Percentiles rank a stretch among this genome's conserved stretches.
Evolutionary conservation across 2,329 filamentous ascomycete genomes (phyloP).

Genomic region (Diaporthe aspalathi): DNA sequence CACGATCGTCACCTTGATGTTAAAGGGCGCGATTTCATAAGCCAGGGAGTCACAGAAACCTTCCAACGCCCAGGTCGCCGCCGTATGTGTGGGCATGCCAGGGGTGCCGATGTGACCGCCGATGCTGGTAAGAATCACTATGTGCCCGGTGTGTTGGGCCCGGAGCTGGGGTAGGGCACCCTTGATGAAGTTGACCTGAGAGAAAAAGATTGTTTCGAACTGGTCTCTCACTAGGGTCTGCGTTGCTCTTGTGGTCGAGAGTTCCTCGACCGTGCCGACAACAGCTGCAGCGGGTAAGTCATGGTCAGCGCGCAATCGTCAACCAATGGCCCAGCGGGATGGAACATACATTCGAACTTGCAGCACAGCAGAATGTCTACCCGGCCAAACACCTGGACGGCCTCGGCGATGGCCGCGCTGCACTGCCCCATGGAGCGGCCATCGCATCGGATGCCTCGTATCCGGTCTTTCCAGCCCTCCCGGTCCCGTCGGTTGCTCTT

Average conservation of each 20-base stretch:
- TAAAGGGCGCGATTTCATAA: conserved; percentile 97
- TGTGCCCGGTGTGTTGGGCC: conserved; percentile 84
- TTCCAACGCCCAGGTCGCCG: conserved; percentile 93
- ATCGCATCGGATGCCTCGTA: conserved; percentile 74
- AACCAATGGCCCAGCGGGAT: not conserved
- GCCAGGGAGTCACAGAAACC: conserved; percentile 95
- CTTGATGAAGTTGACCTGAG: conserved; percentile 95
- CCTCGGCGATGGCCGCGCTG: conserved; percentile 87
- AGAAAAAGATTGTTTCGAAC: conserved; percentile 95
- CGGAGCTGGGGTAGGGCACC: conserved; percentile 84
- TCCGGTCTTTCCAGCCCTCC: conserved; percentile 83
- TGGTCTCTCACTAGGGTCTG: conserved; percentile 87
- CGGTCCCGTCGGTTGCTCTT: conserved; percentile 71
- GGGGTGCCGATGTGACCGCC: conserved; percentile 94
- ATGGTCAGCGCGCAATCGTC: conserved; percentile 8
- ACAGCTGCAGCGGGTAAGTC: conserved; percentile 67
- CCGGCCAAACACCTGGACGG: conserved; percentile 83
- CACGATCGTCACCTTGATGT: conserved; percentile 94
- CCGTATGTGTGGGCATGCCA: conserved; percentile 89
- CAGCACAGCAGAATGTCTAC: conserved; percentile 93
- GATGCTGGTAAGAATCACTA: conserved; percentile 89
- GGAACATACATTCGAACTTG: conserved; percentile 78
- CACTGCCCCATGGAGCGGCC: conserved; percentile 75
- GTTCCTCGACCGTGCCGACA: conserved; percentile 90
- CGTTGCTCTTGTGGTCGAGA: conserved; percentile 78